phyloP scores from a whole-genome alignment of 805 yeast species.

The Blastobotrys parvus region DNA sequence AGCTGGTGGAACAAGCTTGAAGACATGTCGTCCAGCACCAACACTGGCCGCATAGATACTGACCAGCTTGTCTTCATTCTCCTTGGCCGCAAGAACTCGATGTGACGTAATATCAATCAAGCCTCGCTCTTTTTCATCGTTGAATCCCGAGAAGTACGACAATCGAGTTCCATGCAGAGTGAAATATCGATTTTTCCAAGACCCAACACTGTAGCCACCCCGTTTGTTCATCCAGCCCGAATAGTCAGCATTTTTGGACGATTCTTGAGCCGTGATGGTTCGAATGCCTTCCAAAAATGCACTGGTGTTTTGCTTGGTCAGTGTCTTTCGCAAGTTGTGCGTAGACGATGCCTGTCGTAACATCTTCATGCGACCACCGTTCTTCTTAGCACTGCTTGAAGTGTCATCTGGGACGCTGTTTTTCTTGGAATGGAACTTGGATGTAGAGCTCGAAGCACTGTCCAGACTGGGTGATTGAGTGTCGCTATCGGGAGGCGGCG shows the following conservation, averaged over 20 bases:
- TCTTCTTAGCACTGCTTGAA: slow-evolving; percentile 1
- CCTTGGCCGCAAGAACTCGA: slow-evolving; percentile 73
- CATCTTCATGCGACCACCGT: slow-evolving; percentile 33
- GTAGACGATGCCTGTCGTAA: slow-evolving; percentile 46
- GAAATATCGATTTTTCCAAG: slow-evolving; percentile 85
- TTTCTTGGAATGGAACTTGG: background rate
- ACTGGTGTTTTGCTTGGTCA: slow-evolving; percentile 31
- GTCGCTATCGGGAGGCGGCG: background rate
- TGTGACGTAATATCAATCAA: slow-evolving; percentile 94
- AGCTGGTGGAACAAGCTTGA: slow-evolving; percentile 87
- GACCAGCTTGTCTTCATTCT: slow-evolving; percentile 71
- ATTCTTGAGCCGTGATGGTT: slow-evolving; percentile 62
- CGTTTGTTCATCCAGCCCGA: slow-evolving; percentile 97
- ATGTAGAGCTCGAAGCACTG: background rate
- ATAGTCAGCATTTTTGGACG: slow-evolving; percentile 64
- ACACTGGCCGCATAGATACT: slow-evolving; percentile 88
- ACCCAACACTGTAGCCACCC: slow-evolving; percentile 75
- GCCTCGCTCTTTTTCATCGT: slow-evolving; percentile 82
- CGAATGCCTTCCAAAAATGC: slow-evolving; percentile 71
- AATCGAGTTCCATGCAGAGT: slow-evolving; percentile 87
- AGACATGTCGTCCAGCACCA: slow-evolving; percentile 89
- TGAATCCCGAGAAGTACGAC: slow-evolving; percentile 72
- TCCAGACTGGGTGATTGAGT: background rate
- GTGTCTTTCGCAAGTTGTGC: slow-evolving; percentile 27
- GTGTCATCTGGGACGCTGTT: background rate